phyloP scores from a whole-genome alignment of 139 green algal species.

The Diplosphaera chodatii region DNA sequence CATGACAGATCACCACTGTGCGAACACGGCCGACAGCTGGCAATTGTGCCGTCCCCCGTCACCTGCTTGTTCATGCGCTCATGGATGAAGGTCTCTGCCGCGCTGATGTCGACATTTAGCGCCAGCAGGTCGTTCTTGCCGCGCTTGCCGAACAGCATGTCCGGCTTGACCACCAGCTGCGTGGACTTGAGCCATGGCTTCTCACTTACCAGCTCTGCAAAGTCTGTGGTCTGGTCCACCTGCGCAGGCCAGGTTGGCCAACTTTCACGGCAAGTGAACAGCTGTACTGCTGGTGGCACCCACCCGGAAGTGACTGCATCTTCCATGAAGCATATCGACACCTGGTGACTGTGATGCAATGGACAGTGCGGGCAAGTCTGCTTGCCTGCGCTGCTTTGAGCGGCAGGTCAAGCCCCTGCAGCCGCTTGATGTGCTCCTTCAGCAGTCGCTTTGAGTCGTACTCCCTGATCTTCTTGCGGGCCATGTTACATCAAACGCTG shows the following conservation, averaged over 20 bases:
- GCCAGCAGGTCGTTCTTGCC: conserved; percentile 91
- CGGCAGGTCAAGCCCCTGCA: conserved; percentile 65
- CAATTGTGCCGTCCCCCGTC: no score
- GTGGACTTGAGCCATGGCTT: conserved; percentile 63
- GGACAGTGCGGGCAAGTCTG: no score
- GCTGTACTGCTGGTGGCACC: no score
- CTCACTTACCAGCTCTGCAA: conserved; percentile 45
- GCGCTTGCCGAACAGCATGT: conserved; percentile 94
- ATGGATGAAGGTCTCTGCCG: conserved; percentile 68
- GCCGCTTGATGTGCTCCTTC: conserved; percentile 57
- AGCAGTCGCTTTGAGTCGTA: conserved; percentile 79
- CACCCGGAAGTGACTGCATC: no score
- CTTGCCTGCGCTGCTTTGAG: conserved; percentile 54
- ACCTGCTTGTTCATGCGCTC: conserved; percentile 57
- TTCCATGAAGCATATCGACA: no score
- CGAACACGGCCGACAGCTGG: no score
- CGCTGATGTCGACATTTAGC: conserved; percentile 54
- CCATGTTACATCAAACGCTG: no score
- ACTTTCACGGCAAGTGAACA: no score
- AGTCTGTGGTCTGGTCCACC: conserved; percentile 49
- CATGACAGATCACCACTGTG: no score
- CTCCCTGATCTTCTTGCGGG: conserved; percentile 73
- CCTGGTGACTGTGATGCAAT: no score
- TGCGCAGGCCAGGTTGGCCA: no score
- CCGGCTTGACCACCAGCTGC: conserved; percentile 88